phyloP scores from a whole-genome alignment of 2,329 filamentous ascomycete species.

The Biscogniauxia marginata region DNA sequence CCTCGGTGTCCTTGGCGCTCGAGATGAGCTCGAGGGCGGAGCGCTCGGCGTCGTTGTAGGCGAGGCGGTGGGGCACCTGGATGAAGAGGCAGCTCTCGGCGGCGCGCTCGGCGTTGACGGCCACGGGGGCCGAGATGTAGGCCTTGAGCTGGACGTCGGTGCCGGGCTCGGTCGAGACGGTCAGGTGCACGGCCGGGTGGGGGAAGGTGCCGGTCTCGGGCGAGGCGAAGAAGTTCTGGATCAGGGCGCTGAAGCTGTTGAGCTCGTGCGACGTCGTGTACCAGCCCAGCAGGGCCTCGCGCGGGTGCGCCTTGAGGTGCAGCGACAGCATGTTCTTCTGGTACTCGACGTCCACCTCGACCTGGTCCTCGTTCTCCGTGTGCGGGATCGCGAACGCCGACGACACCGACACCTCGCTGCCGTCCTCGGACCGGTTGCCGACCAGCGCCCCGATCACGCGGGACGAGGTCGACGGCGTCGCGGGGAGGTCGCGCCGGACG shows the following conservation, averaged over 20 bases:
- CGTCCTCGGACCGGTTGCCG: constrained; percentile 91
- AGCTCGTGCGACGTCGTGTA: constrained; percentile 96
- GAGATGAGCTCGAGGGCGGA: constrained; percentile 77
- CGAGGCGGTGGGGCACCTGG: constrained; percentile 91
- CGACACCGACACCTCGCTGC: constrained; percentile 91
- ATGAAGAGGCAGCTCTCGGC: constrained; percentile 97
- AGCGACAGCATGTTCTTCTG: constrained; percentile 98
- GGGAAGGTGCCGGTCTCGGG: constrained; percentile 97
- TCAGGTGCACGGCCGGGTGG: constrained; percentile 95
- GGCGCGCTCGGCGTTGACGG: constrained; percentile 90
- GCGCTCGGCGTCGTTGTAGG: constrained; percentile 70
- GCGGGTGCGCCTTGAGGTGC: constrained; percentile 89
- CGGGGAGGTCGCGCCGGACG: constrained; percentile 72
- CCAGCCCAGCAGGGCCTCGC: constrained; percentile 94
- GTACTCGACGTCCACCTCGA: constrained; percentile 99
- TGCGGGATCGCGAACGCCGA: constrained; percentile 98
- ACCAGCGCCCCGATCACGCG: constrained; percentile 96
- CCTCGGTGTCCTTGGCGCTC: constrained; percentile 75
- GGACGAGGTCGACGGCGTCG: constrained; percentile 70
- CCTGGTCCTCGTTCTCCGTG: constrained; percentile 97
- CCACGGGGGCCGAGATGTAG: constrained; percentile 94
- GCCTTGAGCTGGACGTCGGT: constrained; percentile 85
- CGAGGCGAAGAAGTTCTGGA: constrained; percentile 98
- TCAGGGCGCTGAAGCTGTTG: constrained; percentile 97
- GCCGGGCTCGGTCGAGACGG: constrained; percentile 85